Evolutionary conservation across 331 rosid genomes (phyloP).

Genomic region (Rosa hybrid): DNA sequence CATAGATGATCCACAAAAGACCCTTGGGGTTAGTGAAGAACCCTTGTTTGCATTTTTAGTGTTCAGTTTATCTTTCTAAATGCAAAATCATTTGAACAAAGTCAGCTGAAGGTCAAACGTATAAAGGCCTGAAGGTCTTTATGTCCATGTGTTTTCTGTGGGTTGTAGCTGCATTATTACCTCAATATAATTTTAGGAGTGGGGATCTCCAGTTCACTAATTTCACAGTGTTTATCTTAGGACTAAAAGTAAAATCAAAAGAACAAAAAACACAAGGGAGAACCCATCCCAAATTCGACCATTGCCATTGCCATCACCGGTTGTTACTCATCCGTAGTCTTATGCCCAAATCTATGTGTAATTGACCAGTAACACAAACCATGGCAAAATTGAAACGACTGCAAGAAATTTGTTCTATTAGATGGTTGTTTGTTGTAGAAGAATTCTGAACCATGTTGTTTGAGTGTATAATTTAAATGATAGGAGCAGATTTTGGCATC

Average conservation of each 20-base stretch:
- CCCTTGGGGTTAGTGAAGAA: conserved; percentile 56
- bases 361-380: not conserved
- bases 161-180: not conserved
- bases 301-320: not conserved
- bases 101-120: not conserved
- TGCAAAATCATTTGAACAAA: not conserved
- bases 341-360: not conserved
- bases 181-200: not conserved
- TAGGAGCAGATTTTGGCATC: not conserved
- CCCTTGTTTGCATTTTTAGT: not conserved
- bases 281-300: not conserved
- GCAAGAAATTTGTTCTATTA: not conserved
- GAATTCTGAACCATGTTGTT: not conserved
- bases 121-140: no score
- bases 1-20: conserved; percentile 64
- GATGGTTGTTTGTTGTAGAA: not conserved
- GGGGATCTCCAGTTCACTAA: not conserved
- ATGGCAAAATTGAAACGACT: not conserved
- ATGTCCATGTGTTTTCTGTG: not conserved
- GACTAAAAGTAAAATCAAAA: not conserved
- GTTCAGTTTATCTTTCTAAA: conserved; percentile 13
- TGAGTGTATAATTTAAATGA: not conserved
- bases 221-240: not conserved
- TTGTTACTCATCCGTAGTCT: not conserved
- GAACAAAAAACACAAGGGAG: not conserved